phyloP scores from a whole-genome alignment of 257 asterid genomes.

The Solanum etuberosum region DNA sequence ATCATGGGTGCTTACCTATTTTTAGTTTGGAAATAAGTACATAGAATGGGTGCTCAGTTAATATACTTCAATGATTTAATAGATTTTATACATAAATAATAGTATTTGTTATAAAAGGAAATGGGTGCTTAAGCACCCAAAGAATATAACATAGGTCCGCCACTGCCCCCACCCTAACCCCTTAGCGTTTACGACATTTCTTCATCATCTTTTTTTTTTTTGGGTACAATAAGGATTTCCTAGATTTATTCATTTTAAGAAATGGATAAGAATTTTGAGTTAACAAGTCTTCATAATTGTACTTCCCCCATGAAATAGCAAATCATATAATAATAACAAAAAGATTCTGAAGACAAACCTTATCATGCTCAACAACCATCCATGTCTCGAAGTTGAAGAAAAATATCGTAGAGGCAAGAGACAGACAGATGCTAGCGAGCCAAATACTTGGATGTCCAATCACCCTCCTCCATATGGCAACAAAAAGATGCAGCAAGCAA shows the following conservation, averaged over 20 bases:
- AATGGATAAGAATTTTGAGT: background rate
- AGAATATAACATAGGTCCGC: too few species aligned
- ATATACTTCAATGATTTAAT: too few species aligned
- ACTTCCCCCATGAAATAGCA: background rate
- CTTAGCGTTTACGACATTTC: background rate
- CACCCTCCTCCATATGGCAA: conserved; percentile 44
- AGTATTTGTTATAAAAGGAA: too few species aligned
- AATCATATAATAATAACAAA: background rate
- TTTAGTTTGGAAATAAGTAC: too few species aligned
- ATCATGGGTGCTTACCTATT: too few species aligned
- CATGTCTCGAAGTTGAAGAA: conserved; percentile 75
- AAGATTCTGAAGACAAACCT: conserved; percentile 34
- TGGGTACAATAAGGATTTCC: background rate
- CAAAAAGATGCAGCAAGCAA: conserved; percentile 54
- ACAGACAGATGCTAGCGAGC: conserved; percentile 54
- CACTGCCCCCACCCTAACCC: background rate
- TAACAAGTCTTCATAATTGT: background rate
- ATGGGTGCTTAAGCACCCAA: too few species aligned
- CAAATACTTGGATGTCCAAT: conserved; percentile 38
- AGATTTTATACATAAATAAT: too few species aligned
- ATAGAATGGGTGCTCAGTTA: too few species aligned
- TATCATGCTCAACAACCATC: conserved; percentile 80
- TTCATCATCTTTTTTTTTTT: background rate
- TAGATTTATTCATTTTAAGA: background rate
- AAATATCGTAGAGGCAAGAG: conserved; percentile 67